Base-by-base conservation (phyloP, 2,329 filamentous ascomycete species). In the Lojkania enalia region DNA sequence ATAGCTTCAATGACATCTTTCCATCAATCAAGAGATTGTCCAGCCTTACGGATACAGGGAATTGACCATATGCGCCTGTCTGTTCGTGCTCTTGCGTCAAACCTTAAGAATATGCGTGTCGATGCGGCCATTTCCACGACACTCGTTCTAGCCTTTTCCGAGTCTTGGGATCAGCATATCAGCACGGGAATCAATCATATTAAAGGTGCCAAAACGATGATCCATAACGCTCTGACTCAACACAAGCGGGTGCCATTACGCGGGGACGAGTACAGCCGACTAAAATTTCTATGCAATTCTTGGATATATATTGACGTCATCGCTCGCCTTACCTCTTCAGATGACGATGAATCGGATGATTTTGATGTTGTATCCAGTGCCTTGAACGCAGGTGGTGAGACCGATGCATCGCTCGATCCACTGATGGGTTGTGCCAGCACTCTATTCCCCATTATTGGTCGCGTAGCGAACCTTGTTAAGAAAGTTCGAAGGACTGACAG, bases 221-320 rank as follows among this genome's bases (percentile, higher is more conserved):
- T 88, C 42, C 77, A 80, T 39, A 78, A 81, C 56, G 80, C 82
- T 3, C 66, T 87, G 18, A 66, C 71, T 44, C 67, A 75, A 55
- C 74, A 79, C 60, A 66, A 70, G 51, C 63, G 63, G 21, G 55
- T 59, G 7, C 69, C 74, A 30, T 57, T 71, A 38, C 60, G 58
- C n/a, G 77, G 75, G 3, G 61, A 67, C 16, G 65, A 69, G 35
- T 61, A 63, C 52, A 70, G 74, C 29, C 72, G 83, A 5, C 70
- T 88, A 18, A 81, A 80, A 43, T 88, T 88, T 55, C 71, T 88
- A 14, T 85, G 83, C 68, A 87, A 87, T 58, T 82, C 81, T 3
- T 88, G 83, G 82, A 77, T 87, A 5, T 88, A 88, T 57, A 85
- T 87, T 78, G 84, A 87, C 61, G 85, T 88, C 20, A 84, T 88